These are phyloP conservation scores for Chaetoceros muelleri DNA, from an alignment of 108 stramenopile genomes.

Conservation along the genomic window DNA sequence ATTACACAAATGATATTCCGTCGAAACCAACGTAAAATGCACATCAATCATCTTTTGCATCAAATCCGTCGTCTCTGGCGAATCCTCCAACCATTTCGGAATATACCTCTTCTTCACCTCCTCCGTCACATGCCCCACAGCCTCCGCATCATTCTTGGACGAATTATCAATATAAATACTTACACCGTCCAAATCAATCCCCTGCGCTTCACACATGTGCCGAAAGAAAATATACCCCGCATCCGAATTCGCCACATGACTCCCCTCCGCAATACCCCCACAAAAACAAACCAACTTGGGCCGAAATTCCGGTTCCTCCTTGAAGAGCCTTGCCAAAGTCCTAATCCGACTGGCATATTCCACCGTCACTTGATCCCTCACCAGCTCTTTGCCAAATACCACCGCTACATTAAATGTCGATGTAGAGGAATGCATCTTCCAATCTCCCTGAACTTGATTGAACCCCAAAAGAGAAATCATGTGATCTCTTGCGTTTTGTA, in stretches of 20 bases:
- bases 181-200: slow-evolving; percentile 28
- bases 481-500: neutral
- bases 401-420: slow-evolving; percentile 40
- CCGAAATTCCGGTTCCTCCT: slow-evolving; percentile 32
- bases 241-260: slow-evolving; percentile 28
- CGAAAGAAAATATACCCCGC: slow-evolving; percentile 62
- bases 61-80: slow-evolving; percentile 19
- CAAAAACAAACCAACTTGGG: slow-evolving; percentile 60
- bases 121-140: slow-evolving; percentile 24
- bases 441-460: neutral
- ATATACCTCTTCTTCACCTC: slow-evolving; percentile 25
- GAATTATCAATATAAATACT: slow-evolving; percentile 24
- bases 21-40: slow-evolving; percentile 58
- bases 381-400: slow-evolving; percentile 52
- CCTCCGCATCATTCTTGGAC: slow-evolving; percentile 18
- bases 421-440: neutral
- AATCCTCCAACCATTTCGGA: slow-evolving; percentile 22
- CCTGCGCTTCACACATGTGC: slow-evolving; percentile 47
- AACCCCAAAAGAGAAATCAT: slow-evolving; percentile 2
- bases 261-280: slow-evolving; percentile 13
- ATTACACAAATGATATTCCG: slow-evolving; percentile 68
- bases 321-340: slow-evolving; percentile 37
- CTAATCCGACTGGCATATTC: slow-evolving; percentile 63
- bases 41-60: slow-evolving; percentile 44
- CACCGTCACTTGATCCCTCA: slow-evolving; percentile 48